Base-by-base conservation (phyloP, 2,329 filamentous ascomycete species). In the Alternaria panax region DNA sequence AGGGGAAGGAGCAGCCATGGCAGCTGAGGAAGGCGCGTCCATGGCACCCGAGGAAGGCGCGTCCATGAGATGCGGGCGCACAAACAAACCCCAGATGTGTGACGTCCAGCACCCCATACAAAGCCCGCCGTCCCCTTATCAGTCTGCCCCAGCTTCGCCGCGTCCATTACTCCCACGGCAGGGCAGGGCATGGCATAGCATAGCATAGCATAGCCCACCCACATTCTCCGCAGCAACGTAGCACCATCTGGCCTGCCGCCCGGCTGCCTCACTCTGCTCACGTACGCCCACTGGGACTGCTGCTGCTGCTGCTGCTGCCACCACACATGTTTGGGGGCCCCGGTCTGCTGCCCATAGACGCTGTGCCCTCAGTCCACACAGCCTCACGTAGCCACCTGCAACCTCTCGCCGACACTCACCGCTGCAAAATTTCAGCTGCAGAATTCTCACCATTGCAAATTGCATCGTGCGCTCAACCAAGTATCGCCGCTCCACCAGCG, bases 361-460 rank as follows among this genome's bases (percentile, higher is more conserved):
- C 53, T 60, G 55, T 54, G 48, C 57, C 48, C 58, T 51, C 57
- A 53, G 50, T 56, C 59, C 60, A 65, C 60, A 64, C 65, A 60
- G 60, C 65, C 63, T 65, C 65, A 67, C 56, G 54, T 50, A 59
- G 62, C 62, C 54, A 61, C 48, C 53, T 62, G 62, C 57, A 54
- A 48, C 64, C 52, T 53, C 59, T 68, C 60, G 65, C 65, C 65
- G 65, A 68, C 65, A 58, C 64, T 68, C 59, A 68, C 65, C 65
- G 65, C 65, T 66, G 57, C 63, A 62, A 60, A 65, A 62, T 66
- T 66, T 63, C 63, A 56, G 59, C 50, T 60, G 59, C 62, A 66
- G 63, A 66, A 63, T 61, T 66, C 59, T 65, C 61, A 61, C 57
- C 24, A 47, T 28, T 56, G 48, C 52, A 58, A 59, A 57, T 57